A percentile compares a stretch with the other conserved stretches of the same genome.
Conservation (phyloP, 1,139 yeast genomes). For the Blastobotrys indianensis region DNA sequence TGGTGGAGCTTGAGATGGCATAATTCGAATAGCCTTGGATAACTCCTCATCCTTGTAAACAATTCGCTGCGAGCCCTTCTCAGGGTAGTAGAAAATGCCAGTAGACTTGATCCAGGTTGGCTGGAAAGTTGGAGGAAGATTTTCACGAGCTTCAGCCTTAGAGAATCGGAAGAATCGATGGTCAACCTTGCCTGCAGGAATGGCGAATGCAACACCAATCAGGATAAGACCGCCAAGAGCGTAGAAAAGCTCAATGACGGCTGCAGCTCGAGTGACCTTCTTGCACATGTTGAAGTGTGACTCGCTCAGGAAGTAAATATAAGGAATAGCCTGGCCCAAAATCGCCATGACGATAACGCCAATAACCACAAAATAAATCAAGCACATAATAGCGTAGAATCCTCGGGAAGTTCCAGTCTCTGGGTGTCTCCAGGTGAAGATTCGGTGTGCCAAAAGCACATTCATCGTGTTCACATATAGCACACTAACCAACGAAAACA, state of each 20-base stretch:
- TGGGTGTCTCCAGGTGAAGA: constrained; percentile 81
- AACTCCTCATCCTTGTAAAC: constrained; percentile 43
- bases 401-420: constrained; percentile 55
- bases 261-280: constrained; percentile 53
- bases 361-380: constrained; percentile 48
- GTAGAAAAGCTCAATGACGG: constrained; percentile 53
- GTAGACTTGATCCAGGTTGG: constrained; percentile 78
- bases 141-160: constrained; percentile 17
- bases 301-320: constrained; percentile 48
- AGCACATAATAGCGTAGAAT: constrained; percentile 52
- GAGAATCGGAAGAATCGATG: constrained; percentile 34
- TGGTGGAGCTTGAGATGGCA: constrained; percentile 38
- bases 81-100: constrained; percentile 38
- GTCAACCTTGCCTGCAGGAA: constrained; percentile 54
- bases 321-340: constrained; percentile 61
- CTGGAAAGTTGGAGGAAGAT: constrained; percentile 48
- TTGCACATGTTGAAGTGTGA: constrained; percentile 46
- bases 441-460: constrained; percentile 66
- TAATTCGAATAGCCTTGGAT: constrained; percentile 41
- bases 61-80: constrained; percentile 23
- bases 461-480: constrained; percentile 44
- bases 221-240: constrained; percentile 50
- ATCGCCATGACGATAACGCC: constrained; percentile 63
- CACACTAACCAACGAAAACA: constrained; percentile 46
- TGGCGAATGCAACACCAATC: constrained; percentile 47